Percentiles rank a stretch among this genome's conserved stretches.
Conservation (phyloP, 345 rosid species). For the Psidium guajava region DNA sequence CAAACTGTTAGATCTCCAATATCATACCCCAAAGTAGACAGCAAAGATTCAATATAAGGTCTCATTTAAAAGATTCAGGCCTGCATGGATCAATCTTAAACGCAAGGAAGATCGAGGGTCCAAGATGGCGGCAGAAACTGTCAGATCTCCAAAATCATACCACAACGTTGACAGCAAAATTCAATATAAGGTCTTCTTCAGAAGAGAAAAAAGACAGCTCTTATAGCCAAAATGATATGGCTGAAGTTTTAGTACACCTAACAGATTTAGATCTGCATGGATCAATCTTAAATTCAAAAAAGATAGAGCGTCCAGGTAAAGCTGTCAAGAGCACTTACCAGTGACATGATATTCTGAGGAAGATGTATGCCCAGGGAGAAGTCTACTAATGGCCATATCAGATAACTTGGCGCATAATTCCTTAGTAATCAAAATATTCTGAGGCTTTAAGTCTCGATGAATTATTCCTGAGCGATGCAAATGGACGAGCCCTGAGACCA, state of each 20-base stretch:
- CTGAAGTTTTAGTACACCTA: neutral
- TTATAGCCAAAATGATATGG: neutral
- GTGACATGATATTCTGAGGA: slow-evolving; percentile 73
- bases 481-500: slow-evolving; percentile 78
- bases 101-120: no score
- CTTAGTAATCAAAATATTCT: slow-evolving; percentile 70
- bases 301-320: neutral
- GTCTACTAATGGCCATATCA: slow-evolving; percentile 95
- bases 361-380: slow-evolving; percentile 54
- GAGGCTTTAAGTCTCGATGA: slow-evolving; percentile 88
- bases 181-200: neutral
- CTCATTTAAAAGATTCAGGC: no score
- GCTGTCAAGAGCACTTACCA: slow-evolving; percentile 23
- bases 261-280: neutral
- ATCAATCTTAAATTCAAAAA: neutral
- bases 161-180: neutral
- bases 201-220: neutral
- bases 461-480: slow-evolving; percentile 79
- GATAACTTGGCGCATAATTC: slow-evolving; percentile 82
- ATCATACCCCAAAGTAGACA: neutral
- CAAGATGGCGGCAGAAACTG: neutral
- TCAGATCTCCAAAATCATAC: neutral
- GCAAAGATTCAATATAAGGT: neutral
- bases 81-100: no score
- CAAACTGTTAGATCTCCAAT: neutral